Base-by-base conservation (phyloP, 2,329 filamentous ascomycete genomes). In the Pestalotiopsis sp. region DNA sequence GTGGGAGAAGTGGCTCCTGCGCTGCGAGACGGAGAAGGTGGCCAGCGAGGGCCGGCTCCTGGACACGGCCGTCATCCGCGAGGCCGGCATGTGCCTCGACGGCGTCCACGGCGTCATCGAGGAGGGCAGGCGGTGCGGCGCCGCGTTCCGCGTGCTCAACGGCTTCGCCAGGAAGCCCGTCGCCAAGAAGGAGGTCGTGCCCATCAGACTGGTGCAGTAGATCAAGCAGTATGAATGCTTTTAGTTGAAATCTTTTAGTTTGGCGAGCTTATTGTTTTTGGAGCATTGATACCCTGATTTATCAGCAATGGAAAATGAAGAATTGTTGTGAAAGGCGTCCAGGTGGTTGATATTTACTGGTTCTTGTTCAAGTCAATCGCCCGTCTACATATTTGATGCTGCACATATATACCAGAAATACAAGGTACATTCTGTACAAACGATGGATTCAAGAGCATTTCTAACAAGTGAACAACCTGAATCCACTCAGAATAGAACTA, bases 1-100 rank as follows among this genome's bases (percentile, higher is more conserved):
- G 78, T 99, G 95, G 95, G 96, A 99, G 86, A 92, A 93, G 79
- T 99, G 96, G 96, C 88, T 98, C 79, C 83, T 98, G 73, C 93
- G 94, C 76, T 87, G 95, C 75, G 93, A 96, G 82, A 88, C 91
- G 82, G 95, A 98, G 84, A 96, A 88, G 79, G 85, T 85, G 4
- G 84, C 93, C 76, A 92, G 93, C 31, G 91, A 93, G 77, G 79
- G 86, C 70, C 80, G 87, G 12, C 83, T 89, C 4, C 86, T 89
- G 73, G 88, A 86, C 11, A 82, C 86, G 25, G 78, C 81, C 59
- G 83, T 86, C 62, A 84, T 88, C 78, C 79, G 81, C 66, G 85
- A 88, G 80, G 88, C 88, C 7, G 87, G 85, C 69, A 87, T 87
- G 77, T 87, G 85, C 74, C 83, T 91, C 63, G 87, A 89, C 38